Evolutionary conservation across 345 rosid species (phyloP).

Genomic region (Brassica carinata): DNA sequence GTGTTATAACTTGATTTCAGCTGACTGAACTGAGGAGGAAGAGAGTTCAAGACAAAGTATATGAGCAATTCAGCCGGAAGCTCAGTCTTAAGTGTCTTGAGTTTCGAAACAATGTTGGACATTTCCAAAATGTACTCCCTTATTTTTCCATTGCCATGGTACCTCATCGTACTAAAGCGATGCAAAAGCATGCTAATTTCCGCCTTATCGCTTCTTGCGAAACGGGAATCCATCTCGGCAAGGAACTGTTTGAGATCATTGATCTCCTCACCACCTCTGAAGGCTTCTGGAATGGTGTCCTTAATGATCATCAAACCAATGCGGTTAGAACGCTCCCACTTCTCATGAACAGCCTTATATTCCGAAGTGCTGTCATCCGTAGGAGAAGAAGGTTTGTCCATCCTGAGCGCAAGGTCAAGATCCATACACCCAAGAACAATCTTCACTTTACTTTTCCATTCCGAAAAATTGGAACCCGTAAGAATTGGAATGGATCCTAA

Average conservation of each 20-base stretch:
- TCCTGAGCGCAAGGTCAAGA: not conserved
- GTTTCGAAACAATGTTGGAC: not conserved
- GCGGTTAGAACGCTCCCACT: not conserved
- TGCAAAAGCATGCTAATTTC: not conserved
- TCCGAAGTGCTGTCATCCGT: not conserved
- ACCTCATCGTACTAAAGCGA: not conserved
- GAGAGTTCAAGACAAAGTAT: not conserved
- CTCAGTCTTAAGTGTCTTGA: not conserved
- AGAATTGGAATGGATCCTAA: not conserved
- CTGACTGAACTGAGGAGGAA: not conserved
- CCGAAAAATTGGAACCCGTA: not conserved
- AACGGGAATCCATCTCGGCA: not conserved
- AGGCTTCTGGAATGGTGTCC: not conserved
- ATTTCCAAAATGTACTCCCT: not conserved
- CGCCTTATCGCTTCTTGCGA: not conserved
- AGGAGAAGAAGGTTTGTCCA: not conserved
- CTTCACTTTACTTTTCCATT: not conserved
- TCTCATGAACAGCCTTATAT: not conserved
- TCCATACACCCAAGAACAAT: not conserved
- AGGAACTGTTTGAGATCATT: not conserved
- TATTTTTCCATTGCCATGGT: not conserved
- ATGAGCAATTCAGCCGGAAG: not conserved
- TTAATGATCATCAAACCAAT: not conserved
- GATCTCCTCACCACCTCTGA: not conserved
- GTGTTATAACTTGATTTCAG: no score